These are phyloP conservation scores for Fusarium lyarnte DNA, from an alignment of 2,329 filamentous ascomycete genomes.

Conservation along the genomic window DNA sequence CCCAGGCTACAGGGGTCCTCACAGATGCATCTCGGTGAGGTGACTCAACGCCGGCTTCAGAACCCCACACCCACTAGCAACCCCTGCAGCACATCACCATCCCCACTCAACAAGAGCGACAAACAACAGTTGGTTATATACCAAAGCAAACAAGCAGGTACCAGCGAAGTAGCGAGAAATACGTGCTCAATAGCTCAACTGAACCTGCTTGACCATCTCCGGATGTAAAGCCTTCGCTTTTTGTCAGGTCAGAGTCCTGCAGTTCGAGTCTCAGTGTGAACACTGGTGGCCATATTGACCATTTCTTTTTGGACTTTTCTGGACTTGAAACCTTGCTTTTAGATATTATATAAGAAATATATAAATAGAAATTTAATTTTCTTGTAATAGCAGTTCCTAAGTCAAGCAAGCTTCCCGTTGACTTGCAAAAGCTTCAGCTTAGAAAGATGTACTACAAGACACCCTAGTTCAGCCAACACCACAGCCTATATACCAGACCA, in stretches of 20 bases:
- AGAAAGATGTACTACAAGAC: too few species aligned
- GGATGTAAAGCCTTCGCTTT: slow-evolving; percentile 15
- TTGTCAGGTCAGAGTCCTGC: not conserved
- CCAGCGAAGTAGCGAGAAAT: slow-evolving; percentile 15
- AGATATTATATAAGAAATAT: rapidly evolving
- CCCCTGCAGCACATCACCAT: not conserved
- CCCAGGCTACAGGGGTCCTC: not conserved
- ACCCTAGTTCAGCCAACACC: rapidly evolving
- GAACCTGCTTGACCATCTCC: not conserved
- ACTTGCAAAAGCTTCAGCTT: not conserved
- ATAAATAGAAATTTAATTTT: too few species aligned
- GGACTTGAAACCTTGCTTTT: rapidly evolving
- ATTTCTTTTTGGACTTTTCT: not conserved
- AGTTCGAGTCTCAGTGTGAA: not conserved
- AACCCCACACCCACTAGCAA: slow-evolving; percentile 3
- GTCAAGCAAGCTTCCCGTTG: rapidly evolving
- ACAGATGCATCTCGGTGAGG: not conserved
- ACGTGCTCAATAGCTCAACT: not conserved
- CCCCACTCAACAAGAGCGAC: not conserved
- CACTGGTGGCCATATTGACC: rapidly evolving
- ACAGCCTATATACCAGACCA: not conserved
- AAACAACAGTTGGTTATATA: not conserved
- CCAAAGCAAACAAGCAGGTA: not conserved
- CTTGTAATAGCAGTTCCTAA: too few species aligned
- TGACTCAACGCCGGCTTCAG: slow-evolving; percentile 7